A percentile compares a stretch with the other conserved stretches of the same genome.
phyloP scores from a whole-genome alignment of 2,329 filamentous ascomycete species.

The Colletotrichum cereale region DNA sequence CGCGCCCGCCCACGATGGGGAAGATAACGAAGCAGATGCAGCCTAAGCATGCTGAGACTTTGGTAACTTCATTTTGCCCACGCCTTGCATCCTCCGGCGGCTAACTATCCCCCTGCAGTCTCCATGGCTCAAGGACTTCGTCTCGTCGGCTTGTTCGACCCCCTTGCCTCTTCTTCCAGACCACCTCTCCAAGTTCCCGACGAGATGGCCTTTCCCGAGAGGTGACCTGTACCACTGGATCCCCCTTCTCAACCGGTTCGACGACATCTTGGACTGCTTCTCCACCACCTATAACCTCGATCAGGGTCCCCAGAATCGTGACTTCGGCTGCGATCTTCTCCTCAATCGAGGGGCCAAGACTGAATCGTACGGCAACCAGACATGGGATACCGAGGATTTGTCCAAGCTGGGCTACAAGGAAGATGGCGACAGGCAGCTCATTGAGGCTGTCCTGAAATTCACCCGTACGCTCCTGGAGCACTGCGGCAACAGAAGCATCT shows the following conservation, averaged over 20 bases:
- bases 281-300: constrained; percentile 84
- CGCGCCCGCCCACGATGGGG: constrained; percentile 72
- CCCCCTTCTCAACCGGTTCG: constrained; percentile 91
- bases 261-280: constrained; percentile 86
- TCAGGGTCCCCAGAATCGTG: constrained; percentile 82
- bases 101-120: constrained; percentile 69
- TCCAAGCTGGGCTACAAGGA: constrained; percentile 71
- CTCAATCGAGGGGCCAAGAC: constrained; percentile 68
- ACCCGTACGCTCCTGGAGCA: constrained; percentile 91
- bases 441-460: constrained; percentile 86
- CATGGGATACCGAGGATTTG: constrained; percentile 62
- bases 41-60: constrained; percentile 74
- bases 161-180: constrained; percentile 82
- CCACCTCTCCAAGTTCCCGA: constrained; percentile 84
- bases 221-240: constrained; percentile 99
- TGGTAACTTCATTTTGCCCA: constrained; percentile 62
- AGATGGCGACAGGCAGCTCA: constrained; percentile 84
- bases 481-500: constrained; percentile 96
- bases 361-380: constrained; percentile 63
- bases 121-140: constrained; percentile 86
- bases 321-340: constrained; percentile 78
- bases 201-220: constrained; percentile 93
- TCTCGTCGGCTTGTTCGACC: constrained; percentile 75
- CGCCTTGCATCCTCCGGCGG: constrained; percentile 14
- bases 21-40: constrained; percentile 77